Percentiles rank a stretch among this genome's conserved stretches.
phyloP scores from a whole-genome alignment of 2,329 filamentous ascomycete genomes.

The Arthrocladium fulminans region DNA sequence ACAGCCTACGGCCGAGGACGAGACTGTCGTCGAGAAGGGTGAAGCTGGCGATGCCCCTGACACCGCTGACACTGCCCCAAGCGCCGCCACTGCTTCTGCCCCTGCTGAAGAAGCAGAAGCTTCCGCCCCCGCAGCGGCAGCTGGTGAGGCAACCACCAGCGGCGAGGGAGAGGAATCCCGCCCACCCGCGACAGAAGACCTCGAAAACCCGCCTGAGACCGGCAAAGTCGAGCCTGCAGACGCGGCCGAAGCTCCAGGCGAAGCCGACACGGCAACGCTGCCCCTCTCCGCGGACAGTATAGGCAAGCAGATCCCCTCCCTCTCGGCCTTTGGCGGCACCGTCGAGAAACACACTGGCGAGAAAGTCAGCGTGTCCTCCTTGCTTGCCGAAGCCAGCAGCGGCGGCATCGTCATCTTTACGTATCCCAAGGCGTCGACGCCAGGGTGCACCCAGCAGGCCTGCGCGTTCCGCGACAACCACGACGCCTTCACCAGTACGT shows the following conservation, averaged over 20 bases:
- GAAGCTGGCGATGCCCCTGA: conserved; percentile 8
- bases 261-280: conserved; percentile 10
- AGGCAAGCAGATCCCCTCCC: conserved; percentile 42
- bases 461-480: conserved; percentile 89
- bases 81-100: conserved; percentile 1
- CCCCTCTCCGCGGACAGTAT: conserved; percentile 20
- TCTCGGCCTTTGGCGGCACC: conserved; percentile 54
- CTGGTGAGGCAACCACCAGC: background rate
- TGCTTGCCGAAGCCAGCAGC: background rate
- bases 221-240: conserved; percentile 19
- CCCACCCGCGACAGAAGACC: conserved; percentile 3
- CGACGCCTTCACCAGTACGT: conserved; percentile 60
- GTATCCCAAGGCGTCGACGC: conserved; percentile 89
- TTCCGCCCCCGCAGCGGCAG: no score
- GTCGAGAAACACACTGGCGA: conserved; percentile 77
- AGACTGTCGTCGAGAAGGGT: conserved; percentile 1
- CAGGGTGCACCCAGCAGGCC: conserved; percentile 88
- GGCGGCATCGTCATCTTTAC: conserved; percentile 46
- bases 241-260: conserved; percentile 22
- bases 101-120: background rate
- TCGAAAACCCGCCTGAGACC: conserved; percentile 7
- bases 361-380: conserved; percentile 44
- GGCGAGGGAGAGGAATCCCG: background rate
- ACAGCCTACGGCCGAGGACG: background rate
- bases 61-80: conserved; percentile 8